Evolutionary conservation across 2,329 filamentous ascomycete species (phyloP).

Genomic region (Penicillium hordei): DNA sequence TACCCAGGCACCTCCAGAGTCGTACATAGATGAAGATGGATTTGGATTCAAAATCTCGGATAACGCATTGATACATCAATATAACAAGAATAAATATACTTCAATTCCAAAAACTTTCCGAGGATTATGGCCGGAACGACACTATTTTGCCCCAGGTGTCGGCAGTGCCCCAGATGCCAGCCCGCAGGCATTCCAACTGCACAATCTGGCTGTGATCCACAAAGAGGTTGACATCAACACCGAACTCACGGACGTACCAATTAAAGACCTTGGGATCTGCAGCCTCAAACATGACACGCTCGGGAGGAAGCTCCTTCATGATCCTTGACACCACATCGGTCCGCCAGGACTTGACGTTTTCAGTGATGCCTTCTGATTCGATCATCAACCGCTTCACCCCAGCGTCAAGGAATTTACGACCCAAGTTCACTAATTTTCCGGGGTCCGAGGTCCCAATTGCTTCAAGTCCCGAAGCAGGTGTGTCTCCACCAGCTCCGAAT

Average conservation of each 20-base stretch:
- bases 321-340: constrained; percentile 57
- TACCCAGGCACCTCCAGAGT: not conserved
- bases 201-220: constrained; percentile 60
- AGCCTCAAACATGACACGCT: constrained; percentile 60
- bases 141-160: constrained; percentile 58
- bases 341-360: constrained; percentile 56
- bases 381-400: constrained; percentile 60
- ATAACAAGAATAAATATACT: too few species aligned
- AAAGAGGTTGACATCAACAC: constrained; percentile 58
- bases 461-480: constrained; percentile 48
- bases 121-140: constrained; percentile 30
- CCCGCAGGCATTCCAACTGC: constrained; percentile 53
- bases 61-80: not conserved
- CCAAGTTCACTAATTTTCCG: constrained; percentile 51
- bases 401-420: constrained; percentile 51
- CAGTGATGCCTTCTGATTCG: constrained; percentile 60
- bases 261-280: constrained; percentile 58
- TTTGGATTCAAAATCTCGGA: not conserved
- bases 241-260: constrained; percentile 59
- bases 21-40: not conserved
- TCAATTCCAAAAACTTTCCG: not conserved
- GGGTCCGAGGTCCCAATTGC: constrained; percentile 52
- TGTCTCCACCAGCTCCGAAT: constrained; percentile 58
- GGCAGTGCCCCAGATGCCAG: constrained; percentile 57
- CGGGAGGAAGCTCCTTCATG: constrained; percentile 51